Percentiles rank a stretch among this genome's conserved stretches.
Conservation (phyloP, 805 yeast species). For the Kluyveromyces nonfermentans region DNA sequence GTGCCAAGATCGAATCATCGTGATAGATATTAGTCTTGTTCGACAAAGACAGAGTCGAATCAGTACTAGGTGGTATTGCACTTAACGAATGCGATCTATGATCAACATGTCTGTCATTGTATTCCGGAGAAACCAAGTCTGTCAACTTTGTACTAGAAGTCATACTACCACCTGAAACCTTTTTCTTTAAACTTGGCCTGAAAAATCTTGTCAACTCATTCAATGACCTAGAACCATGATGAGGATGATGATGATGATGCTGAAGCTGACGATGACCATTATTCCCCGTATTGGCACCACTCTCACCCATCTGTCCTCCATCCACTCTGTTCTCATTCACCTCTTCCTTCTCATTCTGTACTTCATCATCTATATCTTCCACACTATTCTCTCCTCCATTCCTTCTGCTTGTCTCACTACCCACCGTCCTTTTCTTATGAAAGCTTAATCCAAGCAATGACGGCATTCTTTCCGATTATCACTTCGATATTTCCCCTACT, state of each 20-base stretch:
- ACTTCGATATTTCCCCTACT: not conserved
- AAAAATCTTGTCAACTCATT: slow-evolving; percentile 65
- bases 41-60: slow-evolving; percentile 26
- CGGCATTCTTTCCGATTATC: not conserved
- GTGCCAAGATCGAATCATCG: slow-evolving; percentile 43
- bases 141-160: slow-evolving; percentile 5
- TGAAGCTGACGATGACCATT: not conserved
- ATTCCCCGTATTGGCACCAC: too few species aligned
- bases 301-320: too few species aligned
- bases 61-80: slow-evolving; percentile 30
- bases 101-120: slow-evolving; percentile 11
- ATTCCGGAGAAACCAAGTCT: slow-evolving; percentile 8
- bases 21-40: slow-evolving; percentile 34
- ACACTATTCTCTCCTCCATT: not conserved
- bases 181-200: slow-evolving; percentile 37
- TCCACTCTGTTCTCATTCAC: not conserved
- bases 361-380: not conserved
- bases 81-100: slow-evolving; percentile 27
- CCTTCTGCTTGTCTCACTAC: not conserved
- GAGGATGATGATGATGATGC: not conserved
- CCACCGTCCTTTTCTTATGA: not conserved
- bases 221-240: slow-evolving; percentile 37
- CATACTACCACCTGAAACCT: slow-evolving; percentile 9
- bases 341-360: not conserved
- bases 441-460: slow-evolving; percentile 2